phyloP scores from a whole-genome alignment of 2,329 filamentous ascomycete species.

The Penicillium sp. region DNA sequence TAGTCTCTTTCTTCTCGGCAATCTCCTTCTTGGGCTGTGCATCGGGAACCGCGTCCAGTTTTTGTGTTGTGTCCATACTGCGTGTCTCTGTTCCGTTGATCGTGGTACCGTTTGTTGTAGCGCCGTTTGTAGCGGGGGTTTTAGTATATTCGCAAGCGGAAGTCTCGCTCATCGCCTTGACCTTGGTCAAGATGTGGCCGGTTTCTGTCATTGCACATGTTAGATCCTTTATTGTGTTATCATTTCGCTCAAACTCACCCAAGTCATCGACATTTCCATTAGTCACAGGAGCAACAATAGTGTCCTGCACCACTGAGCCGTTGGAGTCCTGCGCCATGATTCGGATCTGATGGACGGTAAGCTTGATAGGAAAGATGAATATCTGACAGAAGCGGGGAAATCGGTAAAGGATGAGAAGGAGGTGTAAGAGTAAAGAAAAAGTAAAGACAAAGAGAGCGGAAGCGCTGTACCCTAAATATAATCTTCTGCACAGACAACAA shows the following conservation, averaged over 20 bases:
- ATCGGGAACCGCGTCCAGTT: not conserved
- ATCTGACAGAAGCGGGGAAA: not conserved
- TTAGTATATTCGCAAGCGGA: not conserved
- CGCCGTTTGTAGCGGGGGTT: not conserved
- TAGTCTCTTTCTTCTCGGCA: not conserved
- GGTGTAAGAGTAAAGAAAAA: not conserved
- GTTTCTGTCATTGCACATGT: not conserved
- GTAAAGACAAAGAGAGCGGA: not conserved
- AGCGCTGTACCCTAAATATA: not conserved
- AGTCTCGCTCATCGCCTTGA: not conserved
- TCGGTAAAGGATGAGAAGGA: not conserved
- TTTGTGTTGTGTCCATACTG: not conserved
- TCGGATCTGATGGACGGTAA: not conserved
- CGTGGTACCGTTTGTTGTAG: not conserved
- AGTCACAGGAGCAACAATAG: not conserved
- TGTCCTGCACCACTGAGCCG: not conserved
- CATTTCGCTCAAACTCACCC: not conserved
- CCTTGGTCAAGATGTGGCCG: not conserved
- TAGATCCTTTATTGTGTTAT: not conserved
- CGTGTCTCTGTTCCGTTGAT: not conserved
- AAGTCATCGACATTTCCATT: not conserved
- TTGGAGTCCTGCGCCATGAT: not conserved
- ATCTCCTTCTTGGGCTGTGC: not conserved
- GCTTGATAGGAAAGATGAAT: not conserved
- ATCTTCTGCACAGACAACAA: not conserved